Conservation (phyloP, 257 asterid genomes). For the Capsicum chinense region DNA sequence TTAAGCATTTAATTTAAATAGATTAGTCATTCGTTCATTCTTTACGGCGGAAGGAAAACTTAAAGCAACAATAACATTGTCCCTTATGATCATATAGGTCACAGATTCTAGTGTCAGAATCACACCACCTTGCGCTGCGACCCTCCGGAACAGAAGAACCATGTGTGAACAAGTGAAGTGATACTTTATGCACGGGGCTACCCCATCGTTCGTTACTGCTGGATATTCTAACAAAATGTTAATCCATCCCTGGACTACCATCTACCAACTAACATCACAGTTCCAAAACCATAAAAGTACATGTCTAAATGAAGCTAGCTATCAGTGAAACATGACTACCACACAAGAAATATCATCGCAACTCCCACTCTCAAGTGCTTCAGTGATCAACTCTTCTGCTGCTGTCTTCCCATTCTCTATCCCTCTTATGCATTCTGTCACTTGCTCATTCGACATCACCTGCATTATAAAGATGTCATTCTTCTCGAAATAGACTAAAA, state of each 20-base stretch:
- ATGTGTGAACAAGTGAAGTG: too few species aligned
- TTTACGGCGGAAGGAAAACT: too few species aligned
- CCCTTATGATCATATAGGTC: too few species aligned
- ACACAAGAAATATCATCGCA: slow-evolving; percentile 53
- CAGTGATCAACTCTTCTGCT: slow-evolving; percentile 45
- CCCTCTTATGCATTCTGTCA: slow-evolving; percentile 44
- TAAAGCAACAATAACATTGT: too few species aligned
- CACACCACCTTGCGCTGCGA: too few species aligned
- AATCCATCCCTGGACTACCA: not conserved
- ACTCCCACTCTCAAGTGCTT: slow-evolving; percentile 49
- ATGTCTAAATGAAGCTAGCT: not conserved
- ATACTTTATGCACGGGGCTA: too few species aligned
- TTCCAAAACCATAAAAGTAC: not conserved
- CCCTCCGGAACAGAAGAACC: too few species aligned
- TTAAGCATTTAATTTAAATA: too few species aligned
- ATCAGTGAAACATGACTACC: slow-evolving; percentile 42
- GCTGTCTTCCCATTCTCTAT: slow-evolving; percentile 39
- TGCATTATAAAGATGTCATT: not conserved
- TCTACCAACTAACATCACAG: not conserved
- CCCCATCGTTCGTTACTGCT: too few species aligned
- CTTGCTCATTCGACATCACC: slow-evolving; percentile 55
- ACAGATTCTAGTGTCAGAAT: too few species aligned
- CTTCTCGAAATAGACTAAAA: not conserved
- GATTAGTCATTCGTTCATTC: too few species aligned
- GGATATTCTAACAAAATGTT: not conserved